Base-by-base conservation (phyloP, 2,329 filamentous ascomycete genomes). In the Clonostachys byssicola region DNA sequence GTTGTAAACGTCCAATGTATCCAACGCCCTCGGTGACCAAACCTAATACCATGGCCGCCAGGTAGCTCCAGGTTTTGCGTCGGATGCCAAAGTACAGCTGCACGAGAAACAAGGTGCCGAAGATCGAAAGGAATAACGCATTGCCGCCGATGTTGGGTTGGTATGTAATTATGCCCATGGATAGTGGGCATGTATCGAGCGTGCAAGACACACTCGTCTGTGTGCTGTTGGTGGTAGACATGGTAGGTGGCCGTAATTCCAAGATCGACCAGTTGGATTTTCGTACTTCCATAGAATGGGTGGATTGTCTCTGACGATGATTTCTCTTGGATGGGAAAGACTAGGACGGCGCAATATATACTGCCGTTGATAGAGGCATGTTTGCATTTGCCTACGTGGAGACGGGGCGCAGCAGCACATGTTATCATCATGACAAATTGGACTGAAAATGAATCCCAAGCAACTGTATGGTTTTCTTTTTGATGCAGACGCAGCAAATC, bases 1-100 rank as follows among this genome's bases (percentile, higher is more conserved):
- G 65, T 51, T 77, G 59, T n/a, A 84, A 62, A 3, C 83, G 71
- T 3, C 78, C 81, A 1, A 65, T 61, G 49, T 86, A 86, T 10
- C 83, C 83, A 14, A 84, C 53, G 8, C 14, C 30, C 53, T 84
- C 81, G 36, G 73, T 65, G 1, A 74, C 50, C 52, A 74, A 78
- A 12, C 82, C 82, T 12, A 67, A 56, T 3, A 75, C 54, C 68
- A 84, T 76, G 49, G 64, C 68, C 5, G 56, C 52, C 49, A 66
- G 62, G 49, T 68, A 75, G 16, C 60, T 65, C 63, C 68, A 71
- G 4, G 63, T 65, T 43, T 60, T 67, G 60, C 62, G 66, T 13
- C 60, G 52, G 5, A 72, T 34, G 10, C 73, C 72, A 12, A 68
- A 54, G 30, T 54, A 49, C 4, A 59, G 40, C 40, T 75, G 72